Evolutionary conservation across 805 yeast genomes (phyloP), one percentile per base, ranked within the genome.

Genomic region (Kodamaea restingae): DNA sequence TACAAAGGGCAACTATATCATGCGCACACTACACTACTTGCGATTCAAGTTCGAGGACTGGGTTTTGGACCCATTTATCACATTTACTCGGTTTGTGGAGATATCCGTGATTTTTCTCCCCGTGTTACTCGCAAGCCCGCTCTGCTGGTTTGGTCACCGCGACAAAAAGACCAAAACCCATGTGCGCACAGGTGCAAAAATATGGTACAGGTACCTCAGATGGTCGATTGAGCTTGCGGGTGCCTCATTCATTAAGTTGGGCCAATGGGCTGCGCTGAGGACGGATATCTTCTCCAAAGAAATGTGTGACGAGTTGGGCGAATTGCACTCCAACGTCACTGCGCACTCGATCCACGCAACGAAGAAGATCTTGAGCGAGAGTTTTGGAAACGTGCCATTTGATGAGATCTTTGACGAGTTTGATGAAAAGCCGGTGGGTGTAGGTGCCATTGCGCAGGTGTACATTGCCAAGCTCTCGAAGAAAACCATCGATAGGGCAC

Each of bases 181-280:
- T n/a, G 47, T 73, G 15, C 69, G 81, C 24, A 54, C 71, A 3
- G 96, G 96, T 0, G 75, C 85, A 1, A 50, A 72, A 14, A 29
- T 78, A 15, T 91, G 97, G 96, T 90, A 75, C 60, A 61, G 62
- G 38, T 61, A 78, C 34, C 62, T 91, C 15, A 71, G 87, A 35
- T 60, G 74, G 56, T 65, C 83, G 1, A 77, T 93, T 42, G 96
- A 91, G 59, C 45, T 67, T 12, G 96, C 96, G 0, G 98, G 98
- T 1, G 95, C 98, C 2, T 83, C 96, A 3, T 93, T 84, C 56
- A 80, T 84, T 41, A 84, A 87, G 60, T 73, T 93, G 41, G 98
- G 98, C 3, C 99, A 93, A 65, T 93, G 99, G 99, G 98, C 98
- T 0, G 97, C 97, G 2, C 84, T 96, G 8, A 76, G 99, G 60